These are phyloP conservation scores for Periconia sp. DNA, from an alignment of 2,329 filamentous ascomycete species.

Conservation along the genomic window DNA sequence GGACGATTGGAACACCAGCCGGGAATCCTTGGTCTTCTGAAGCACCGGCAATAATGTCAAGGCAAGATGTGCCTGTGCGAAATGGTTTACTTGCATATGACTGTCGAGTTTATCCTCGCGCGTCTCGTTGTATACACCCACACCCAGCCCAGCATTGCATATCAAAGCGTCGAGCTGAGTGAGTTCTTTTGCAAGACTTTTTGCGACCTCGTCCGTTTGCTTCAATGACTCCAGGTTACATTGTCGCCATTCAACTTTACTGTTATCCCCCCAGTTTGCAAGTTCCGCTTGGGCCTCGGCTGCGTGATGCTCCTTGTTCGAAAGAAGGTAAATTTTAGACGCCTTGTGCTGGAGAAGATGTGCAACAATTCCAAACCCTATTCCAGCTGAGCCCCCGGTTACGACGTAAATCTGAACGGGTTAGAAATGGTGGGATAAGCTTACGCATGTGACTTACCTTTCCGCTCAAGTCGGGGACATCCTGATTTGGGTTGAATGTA, in stretches of 20 bases:
- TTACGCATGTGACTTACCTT: slow-evolving; percentile 26
- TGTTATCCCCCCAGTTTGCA: slow-evolving; percentile 47
- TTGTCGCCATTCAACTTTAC: slow-evolving; percentile 49
- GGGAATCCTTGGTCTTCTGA: slow-evolving; percentile 47
- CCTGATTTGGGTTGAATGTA: slow-evolving; percentile 44
- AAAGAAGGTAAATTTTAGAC: slow-evolving; percentile 51
- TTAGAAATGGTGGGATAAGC: not conserved
- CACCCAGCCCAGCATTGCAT: slow-evolving; percentile 54
- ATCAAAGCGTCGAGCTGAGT: slow-evolving; percentile 51
- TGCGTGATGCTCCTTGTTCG: slow-evolving; percentile 54
- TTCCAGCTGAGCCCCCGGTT: slow-evolving; percentile 54
- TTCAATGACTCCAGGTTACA: slow-evolving; percentile 52
- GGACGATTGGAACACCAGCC: slow-evolving; percentile 54
- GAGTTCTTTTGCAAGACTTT: slow-evolving; percentile 45
- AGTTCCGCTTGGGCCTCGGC: slow-evolving; percentile 48
- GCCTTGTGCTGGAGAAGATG: slow-evolving; percentile 56
- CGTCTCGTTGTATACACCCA: slow-evolving; percentile 53
- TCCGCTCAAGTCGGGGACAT: slow-evolving; percentile 45
- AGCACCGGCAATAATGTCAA: slow-evolving; percentile 50
- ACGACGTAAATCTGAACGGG: slow-evolving; percentile 47
- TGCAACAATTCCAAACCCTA: slow-evolving; percentile 55
- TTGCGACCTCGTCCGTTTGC: slow-evolving; percentile 50
- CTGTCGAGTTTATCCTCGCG: slow-evolving; percentile 52
- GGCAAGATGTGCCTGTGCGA: slow-evolving; percentile 54
- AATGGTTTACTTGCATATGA: slow-evolving; percentile 55